Conservation (phyloP, 352 stramenopile genomes). For the Globisporangium heterothallicum region DNA sequence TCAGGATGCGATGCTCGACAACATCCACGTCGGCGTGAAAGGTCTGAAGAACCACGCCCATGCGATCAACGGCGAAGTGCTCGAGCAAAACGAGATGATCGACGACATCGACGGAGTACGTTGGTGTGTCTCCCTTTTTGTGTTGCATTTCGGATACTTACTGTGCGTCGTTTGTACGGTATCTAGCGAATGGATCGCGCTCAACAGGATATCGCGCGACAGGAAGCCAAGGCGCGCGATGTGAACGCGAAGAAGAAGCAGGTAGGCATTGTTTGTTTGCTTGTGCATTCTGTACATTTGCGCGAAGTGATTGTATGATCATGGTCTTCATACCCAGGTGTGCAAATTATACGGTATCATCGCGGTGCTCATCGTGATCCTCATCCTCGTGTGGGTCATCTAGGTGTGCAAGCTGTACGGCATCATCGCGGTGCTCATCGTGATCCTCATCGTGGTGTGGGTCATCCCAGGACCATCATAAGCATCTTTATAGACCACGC, state of each 20-base stretch:
- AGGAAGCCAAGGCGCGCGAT: slow-evolving; percentile 49
- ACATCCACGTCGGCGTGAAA: slow-evolving; percentile 73
- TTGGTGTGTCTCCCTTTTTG: neutral
- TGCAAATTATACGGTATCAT: neutral
- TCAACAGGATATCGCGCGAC: slow-evolving; percentile 50
- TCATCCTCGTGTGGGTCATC: neutral
- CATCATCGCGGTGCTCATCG: slow-evolving; percentile 56
- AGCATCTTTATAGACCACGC: slow-evolving; percentile 7
- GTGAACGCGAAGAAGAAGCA: slow-evolving; percentile 75
- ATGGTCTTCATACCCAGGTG: neutral
- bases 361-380: neutral
- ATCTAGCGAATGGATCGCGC: slow-evolving; percentile 60
- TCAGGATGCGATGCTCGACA: slow-evolving; percentile 71
- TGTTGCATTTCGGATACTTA: slow-evolving; percentile 2
- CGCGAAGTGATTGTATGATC: slow-evolving; percentile 2
- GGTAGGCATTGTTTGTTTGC: slow-evolving; percentile 16
- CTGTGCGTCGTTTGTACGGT: slow-evolving; percentile 7
- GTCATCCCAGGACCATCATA: slow-evolving; percentile 31
- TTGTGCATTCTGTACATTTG: neutral
- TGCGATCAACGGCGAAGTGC: slow-evolving; percentile 80
- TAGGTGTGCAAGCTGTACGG: slow-evolving; percentile 70
- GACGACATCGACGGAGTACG: slow-evolving; percentile 70
- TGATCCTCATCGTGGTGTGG: slow-evolving; percentile 56
- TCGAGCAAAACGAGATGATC: slow-evolving; percentile 80
- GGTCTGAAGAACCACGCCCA: slow-evolving; percentile 79